Evolutionary conservation across 169 alveolate species (phyloP).

Genomic region (Cryptosporidium ubiquitum): DNA sequence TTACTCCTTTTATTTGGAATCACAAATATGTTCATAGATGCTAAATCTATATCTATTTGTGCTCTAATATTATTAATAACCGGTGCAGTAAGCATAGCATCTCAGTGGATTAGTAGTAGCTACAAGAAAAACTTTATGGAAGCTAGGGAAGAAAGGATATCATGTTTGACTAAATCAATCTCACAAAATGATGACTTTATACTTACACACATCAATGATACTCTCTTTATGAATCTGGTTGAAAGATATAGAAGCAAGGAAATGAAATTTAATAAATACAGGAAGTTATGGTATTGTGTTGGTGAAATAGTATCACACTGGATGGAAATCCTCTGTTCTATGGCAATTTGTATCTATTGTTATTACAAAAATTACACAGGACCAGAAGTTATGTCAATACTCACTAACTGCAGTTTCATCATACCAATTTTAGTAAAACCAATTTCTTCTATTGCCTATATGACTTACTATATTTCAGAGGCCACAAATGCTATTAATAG

Average conservation of each 20-base stretch:
- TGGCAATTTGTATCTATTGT: slow-evolving; percentile 31
- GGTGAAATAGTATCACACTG: slow-evolving; percentile 48
- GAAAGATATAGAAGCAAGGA: slow-evolving; percentile 16
- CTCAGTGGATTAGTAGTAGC: slow-evolving; percentile 57
- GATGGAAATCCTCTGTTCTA: slow-evolving; percentile 52
- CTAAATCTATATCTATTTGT: slow-evolving; percentile 9
- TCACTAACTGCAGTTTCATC: slow-evolving; percentile 33
- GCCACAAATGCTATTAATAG: slow-evolving; percentile 50
- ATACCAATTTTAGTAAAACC: slow-evolving; percentile 49
- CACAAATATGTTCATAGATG: slow-evolving; percentile 36
- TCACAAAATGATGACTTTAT: slow-evolving; percentile 44
- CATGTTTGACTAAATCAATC: slow-evolving; percentile 7
- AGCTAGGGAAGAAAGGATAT: slow-evolving; percentile 49
- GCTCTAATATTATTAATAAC: not conserved
- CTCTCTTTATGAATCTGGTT: slow-evolving; percentile 8
- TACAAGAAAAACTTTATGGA: slow-evolving; percentile 47
- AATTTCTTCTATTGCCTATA: slow-evolving; percentile 46
- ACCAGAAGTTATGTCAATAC: not conserved
- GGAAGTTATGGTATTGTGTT: slow-evolving; percentile 54
- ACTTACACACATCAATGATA: slow-evolving; percentile 7
- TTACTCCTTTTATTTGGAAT: slow-evolving; percentile 11
- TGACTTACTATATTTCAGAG: slow-evolving; percentile 44
- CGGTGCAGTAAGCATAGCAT: slow-evolving; percentile 5
- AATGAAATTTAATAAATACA: slow-evolving; percentile 53
- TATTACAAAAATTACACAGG: not conserved